A percentile compares a stretch with the other conserved stretches of the same genome.
Conservation (phyloP, 805 yeast species). For the Pichia thaimueangensis region DNA sequence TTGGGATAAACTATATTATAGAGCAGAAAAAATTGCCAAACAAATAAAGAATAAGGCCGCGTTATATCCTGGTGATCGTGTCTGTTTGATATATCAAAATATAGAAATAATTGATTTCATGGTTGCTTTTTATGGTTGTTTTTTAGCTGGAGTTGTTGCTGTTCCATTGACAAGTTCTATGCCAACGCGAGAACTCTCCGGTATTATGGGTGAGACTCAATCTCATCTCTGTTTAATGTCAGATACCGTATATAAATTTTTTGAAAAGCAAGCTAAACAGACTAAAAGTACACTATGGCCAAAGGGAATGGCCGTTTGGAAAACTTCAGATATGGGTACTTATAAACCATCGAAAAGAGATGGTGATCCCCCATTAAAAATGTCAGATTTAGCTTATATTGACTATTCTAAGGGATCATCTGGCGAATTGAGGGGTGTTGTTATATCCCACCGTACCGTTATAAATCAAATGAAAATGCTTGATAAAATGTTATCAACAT, state of each 20-base stretch:
- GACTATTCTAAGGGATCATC: slow-evolving; percentile 87
- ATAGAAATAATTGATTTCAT: slow-evolving; percentile 81
- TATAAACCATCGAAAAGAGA: slow-evolving; percentile 52
- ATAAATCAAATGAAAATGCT: slow-evolving; percentile 82
- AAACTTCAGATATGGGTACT: slow-evolving; percentile 80
- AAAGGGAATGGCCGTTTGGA: slow-evolving; percentile 65
- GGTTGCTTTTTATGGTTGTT: slow-evolving; percentile 83
- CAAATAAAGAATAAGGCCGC: slow-evolving; percentile 69
- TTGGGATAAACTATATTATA: slow-evolving; percentile 83
- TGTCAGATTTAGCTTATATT: slow-evolving; percentile 84
- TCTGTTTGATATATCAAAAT: slow-evolving; percentile 75
- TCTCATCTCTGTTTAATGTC: slow-evolving; percentile 76
- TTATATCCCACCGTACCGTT: slow-evolving; percentile 81
- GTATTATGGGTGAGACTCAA: slow-evolving; percentile 66
- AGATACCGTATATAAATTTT: slow-evolving; percentile 66
- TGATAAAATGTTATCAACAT: slow-evolving; percentile 59
- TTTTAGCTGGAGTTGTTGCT: slow-evolving; percentile 89
- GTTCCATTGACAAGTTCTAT: slow-evolving; percentile 82
- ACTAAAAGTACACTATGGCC: slow-evolving; percentile 48
- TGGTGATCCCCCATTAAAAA: slow-evolving; percentile 59
- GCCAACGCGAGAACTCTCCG: slow-evolving; percentile 60
- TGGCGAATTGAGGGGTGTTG: slow-evolving; percentile 91
- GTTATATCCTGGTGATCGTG: slow-evolving; percentile 75
- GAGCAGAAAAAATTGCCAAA: slow-evolving; percentile 84
- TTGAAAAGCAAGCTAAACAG: slow-evolving; percentile 52